Percentiles rank a stretch among this genome's conserved stretches.
Evolutionary conservation across 805 yeast genomes (phyloP).

Genomic region (Saccharomyces kudriavzevii): DNA sequence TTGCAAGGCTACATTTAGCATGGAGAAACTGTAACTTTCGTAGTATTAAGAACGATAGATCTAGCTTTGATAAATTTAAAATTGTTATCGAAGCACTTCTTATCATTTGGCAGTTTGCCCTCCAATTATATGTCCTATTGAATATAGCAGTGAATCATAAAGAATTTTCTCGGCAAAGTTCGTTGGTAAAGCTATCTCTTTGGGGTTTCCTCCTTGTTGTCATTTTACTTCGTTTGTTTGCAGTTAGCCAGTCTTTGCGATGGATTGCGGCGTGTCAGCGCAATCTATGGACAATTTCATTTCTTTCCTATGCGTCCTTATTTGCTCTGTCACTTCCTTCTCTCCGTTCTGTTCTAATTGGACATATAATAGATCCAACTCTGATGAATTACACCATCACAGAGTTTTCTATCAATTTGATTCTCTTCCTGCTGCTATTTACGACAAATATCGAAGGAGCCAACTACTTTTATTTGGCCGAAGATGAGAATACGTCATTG

Average conservation of each 20-base stretch:
- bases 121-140: neutral
- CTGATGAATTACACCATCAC: too few species aligned
- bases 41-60: neutral
- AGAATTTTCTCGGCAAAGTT: neutral
- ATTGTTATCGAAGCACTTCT: neutral
- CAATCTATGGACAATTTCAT: neutral
- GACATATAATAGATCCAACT: neutral
- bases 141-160: neutral
- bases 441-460: neutral
- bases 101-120: neutral
- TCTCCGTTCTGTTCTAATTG: neutral
- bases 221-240: neutral
- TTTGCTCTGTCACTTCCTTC: neutral
- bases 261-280: neutral
- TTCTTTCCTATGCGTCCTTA: neutral
- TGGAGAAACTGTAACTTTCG: neutral
- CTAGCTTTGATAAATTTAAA: neutral
- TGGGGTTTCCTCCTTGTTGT: neutral
- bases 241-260: neutral
- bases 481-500: neutral
- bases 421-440: neutral
- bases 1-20: neutral
- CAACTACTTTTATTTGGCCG: neutral
- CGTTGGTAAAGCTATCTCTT: neutral
- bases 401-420: neutral